Base-by-base conservation (phyloP, 768 basidiomycete genomes). In the Xerocomus spinulosus region DNA sequence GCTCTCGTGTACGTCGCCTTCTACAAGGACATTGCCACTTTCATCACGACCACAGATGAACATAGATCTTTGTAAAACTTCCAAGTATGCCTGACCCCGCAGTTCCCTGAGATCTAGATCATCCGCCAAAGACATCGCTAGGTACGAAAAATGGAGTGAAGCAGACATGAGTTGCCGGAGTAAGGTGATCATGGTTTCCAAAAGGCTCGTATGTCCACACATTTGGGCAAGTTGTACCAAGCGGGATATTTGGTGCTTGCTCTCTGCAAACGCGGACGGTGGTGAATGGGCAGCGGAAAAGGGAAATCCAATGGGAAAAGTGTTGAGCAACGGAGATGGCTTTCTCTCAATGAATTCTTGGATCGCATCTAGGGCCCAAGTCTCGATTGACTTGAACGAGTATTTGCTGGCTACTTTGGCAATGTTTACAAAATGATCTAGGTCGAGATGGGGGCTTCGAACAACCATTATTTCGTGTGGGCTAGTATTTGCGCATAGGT, bases 321-420 rank as follows among this genome's bases (percentile, higher is more conserved):
- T 59, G 35, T 68, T 69, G 42, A 79, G 66, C 52, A 81, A 68
- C 2, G 80, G 77, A 2, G 77, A 78, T 23, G 76, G 73, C 56
- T 78, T 79, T 42, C 73, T 75, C 51, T 79, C 79, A 20, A 86
- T 77, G 50, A 77, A 82, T 57, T 81, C 79, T 51, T 83, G 81
- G 39, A 88, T 81, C n/a, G 76, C 80, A 51, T 85, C 82, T 17
- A 88, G 72, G 2, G 83, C 78, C 86, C 86, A 88, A 1, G 78
- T 81, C 61, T 88, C 87, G 26, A 84, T 63, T 9, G 80, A 77
- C 62, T 80, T 84, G 76, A 87, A 87, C 20, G 78, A 74, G 56
- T 88, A 88, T 68, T 87, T 88, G 70, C 80, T 81, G 23, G 84
- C 73, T 12, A 87, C 70, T 9, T 75, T 75, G 4, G 82, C 81